These are phyloP conservation scores for Pyrus betulifolia DNA, from an alignment of 306 rosid species.

Conservation along the genomic window DNA sequence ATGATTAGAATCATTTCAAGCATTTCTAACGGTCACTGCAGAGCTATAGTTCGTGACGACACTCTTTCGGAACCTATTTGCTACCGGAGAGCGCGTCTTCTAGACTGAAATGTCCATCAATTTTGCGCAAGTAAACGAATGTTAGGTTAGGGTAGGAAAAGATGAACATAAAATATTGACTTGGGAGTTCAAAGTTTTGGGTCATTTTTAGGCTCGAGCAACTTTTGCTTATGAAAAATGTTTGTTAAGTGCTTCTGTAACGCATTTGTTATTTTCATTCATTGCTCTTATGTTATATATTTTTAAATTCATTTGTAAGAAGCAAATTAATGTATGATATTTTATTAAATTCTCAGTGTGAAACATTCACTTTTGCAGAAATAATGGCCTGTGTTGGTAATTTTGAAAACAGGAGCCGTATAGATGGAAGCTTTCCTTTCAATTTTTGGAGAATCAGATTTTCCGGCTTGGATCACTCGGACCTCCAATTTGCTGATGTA, in stretches of 20 bases:
- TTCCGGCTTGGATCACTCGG: constrained; percentile 68
- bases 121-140: background rate
- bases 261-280: background rate
- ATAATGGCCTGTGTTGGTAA: constrained; percentile 89
- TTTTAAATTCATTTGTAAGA: background rate
- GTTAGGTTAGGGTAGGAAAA: background rate
- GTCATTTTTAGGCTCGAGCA: background rate
- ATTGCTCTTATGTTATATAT: background rate
- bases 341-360: background rate
- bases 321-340: too few relatives aligned
- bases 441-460: constrained; percentile 27
- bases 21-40: constrained; percentile 70
- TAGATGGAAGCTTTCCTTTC: constrained; percentile 42
- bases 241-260: background rate
- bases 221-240: background rate
- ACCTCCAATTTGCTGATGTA: constrained; percentile 53
- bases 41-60: constrained; percentile 58
- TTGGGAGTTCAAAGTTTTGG: background rate
- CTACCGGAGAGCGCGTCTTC: constrained; percentile 73
- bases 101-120: constrained; percentile 18
- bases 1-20: constrained; percentile 89
- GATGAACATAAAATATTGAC: background rate
- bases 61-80: constrained; percentile 73
- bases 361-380: constrained; percentile 11
- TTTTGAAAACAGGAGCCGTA: constrained; percentile 59